Conservation (phyloP, 495 filamentous ascomycete genomes). For the Talaromyces ruber region DNA sequence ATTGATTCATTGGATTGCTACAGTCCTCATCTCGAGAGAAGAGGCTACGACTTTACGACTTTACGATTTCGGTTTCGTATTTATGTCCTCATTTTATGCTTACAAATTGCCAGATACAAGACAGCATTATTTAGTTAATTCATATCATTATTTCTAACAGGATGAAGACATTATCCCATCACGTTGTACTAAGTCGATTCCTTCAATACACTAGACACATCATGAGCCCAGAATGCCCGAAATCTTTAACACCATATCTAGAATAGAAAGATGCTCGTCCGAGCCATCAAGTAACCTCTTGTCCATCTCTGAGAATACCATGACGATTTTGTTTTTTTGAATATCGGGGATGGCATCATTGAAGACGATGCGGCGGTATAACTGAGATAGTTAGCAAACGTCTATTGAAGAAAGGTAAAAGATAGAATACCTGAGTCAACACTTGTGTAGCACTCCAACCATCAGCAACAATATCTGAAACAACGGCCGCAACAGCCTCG, state of each 20-base stretch:
- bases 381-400: constrained; percentile 30
- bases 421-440: constrained; percentile 55
- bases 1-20: background rate
- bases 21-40: background rate
- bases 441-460: constrained; percentile 97
- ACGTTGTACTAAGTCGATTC: background rate
- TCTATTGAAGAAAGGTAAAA: background rate
- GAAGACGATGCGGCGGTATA: constrained; percentile 76
- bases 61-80: background rate
- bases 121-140: background rate
- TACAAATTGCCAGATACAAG: background rate
- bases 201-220: background rate
- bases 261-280: constrained; percentile 85
- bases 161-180: background rate
- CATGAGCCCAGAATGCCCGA: constrained; percentile 54
- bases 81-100: background rate
- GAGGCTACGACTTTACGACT: background rate
- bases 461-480: constrained; percentile 89
- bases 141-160: background rate
- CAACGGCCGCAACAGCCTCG: constrained; percentile 61
- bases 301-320: constrained; percentile 85
- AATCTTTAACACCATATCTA: constrained; percentile 77
- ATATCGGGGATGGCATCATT: constrained; percentile 74
- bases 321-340: constrained; percentile 85
- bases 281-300: constrained; percentile 95